Evolutionary conservation across 1,139 yeast species (phyloP), one percentile per base, ranked within the genome.

Genomic region (Arxiozyma slooffiae): DNA sequence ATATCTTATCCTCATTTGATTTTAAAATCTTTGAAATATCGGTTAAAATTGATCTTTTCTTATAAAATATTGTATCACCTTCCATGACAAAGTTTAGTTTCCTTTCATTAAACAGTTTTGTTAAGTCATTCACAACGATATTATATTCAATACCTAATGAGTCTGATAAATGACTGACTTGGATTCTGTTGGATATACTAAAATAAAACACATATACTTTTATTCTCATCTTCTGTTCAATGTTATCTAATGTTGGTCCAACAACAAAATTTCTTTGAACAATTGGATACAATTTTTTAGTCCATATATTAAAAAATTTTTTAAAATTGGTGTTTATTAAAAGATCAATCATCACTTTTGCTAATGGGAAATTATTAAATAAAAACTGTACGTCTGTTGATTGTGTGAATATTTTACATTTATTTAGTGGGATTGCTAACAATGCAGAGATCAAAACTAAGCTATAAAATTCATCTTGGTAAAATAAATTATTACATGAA

Each of bases 181-280:
- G 53, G 17, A 64, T 46, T 40, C 46, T 52, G 22, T 53, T 54
- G 2, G 67, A 58, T 3, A 64, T 53, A 40, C 60, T 53, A 46
- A 65, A 45, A 51, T 65, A 63, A 43, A 65, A 61, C 22, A 59
- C 57, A 44, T 60, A 61, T 18, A 64, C 57, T 46, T 64, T 65
- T 39, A 54, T 48, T 38, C 65, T 53, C 60, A 64, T 59, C 14
- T 53, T 50, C 24, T 42, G 47, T 17, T 57, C 55, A 1, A 60
- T 57, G 11, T 41, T 48, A 2, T 46, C 44, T 67, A 66, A 62
- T 26, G 50, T 53, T 17, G 53, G 53, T 26, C 46, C 43, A 11
- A 65, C 47, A 34, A 63, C 56, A 8, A 51, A 38, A 50, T 64
- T 59, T 18, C 48, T 24, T 14, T 26, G 17, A 41, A 61, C 60